Conservation (phyloP, 1,139 yeast species). For the Magnusiomyces tetraspermus region DNA sequence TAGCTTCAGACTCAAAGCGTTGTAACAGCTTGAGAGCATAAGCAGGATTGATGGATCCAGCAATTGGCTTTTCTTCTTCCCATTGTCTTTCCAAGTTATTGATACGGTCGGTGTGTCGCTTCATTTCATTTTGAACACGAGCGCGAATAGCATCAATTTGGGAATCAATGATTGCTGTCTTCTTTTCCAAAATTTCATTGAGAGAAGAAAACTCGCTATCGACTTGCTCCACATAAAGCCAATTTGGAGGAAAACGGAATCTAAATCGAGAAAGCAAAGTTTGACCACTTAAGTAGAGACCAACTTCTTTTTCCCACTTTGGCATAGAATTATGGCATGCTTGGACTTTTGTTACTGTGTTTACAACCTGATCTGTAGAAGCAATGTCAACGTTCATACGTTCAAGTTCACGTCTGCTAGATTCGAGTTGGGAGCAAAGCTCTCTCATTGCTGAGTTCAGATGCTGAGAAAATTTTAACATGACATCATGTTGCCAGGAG, state of each 20-base stretch:
- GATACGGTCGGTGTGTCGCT: conserved; percentile 35
- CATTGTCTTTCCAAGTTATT: conserved; percentile 36
- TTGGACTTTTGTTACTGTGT: conserved; percentile 33
- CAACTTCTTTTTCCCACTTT: conserved; percentile 30
- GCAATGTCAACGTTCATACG: conserved; percentile 29
- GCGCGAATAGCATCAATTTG: conserved; percentile 39
- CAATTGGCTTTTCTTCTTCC: conserved; percentile 43
- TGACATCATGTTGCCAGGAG: conserved; percentile 44
- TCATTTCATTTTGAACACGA: conserved; percentile 38
- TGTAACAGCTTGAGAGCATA: conserved; percentile 43
- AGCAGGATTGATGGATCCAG: conserved; percentile 39
- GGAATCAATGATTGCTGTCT: conserved; percentile 36
- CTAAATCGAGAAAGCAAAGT: conserved; percentile 38
- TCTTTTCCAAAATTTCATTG: conserved; percentile 36
- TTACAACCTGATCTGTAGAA: conserved; percentile 34
- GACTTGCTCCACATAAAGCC: conserved; percentile 60
- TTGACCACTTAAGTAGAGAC: conserved; percentile 38
- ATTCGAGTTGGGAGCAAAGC: conserved; percentile 26
- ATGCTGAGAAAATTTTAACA: conserved; percentile 38
- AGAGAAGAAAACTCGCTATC: conserved; percentile 44
- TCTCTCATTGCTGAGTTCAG: conserved; percentile 29
- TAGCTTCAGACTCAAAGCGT: conserved; percentile 35
- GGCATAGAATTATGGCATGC: conserved; percentile 22
- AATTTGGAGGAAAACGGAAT: conserved; percentile 42
- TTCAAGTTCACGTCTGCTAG: conserved; percentile 33